Evolutionary conservation across 2,329 filamentous ascomycete genomes (phyloP).

Genomic region (Thielaviopsis cerberus): DNA sequence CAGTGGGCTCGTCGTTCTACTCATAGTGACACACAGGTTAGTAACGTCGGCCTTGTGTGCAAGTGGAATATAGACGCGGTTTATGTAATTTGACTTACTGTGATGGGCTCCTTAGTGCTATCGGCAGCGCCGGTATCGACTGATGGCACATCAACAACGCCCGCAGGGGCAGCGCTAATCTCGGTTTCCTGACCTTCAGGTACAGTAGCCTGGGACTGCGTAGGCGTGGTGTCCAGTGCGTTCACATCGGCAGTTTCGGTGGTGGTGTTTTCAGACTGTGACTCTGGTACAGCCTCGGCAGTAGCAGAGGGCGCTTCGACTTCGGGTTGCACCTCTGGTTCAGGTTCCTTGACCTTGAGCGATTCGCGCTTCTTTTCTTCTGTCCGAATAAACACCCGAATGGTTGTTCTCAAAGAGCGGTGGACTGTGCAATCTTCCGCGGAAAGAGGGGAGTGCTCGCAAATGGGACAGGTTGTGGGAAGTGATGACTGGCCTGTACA

Average conservation of each 20-base stretch:
- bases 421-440: slow-evolving; percentile 73
- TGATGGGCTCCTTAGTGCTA: neutral
- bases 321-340: slow-evolving; percentile 2
- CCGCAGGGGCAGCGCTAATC: neutral
- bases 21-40: neutral
- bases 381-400: slow-evolving; percentile 77
- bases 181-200: neutral
- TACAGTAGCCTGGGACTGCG: neutral
- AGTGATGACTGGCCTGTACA: slow-evolving; percentile 52
- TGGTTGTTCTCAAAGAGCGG: slow-evolving; percentile 78
- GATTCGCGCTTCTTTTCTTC: slow-evolving; percentile 77
- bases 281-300: slow-evolving; percentile 11
- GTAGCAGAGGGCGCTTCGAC: slow-evolving; percentile 13
- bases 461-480: slow-evolving; percentile 70
- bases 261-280: slow-evolving; percentile 1
- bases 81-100: neutral
- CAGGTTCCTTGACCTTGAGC: slow-evolving; percentile 31
- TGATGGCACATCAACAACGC: neutral
- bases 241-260: neutral
- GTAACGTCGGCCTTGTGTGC: too few species aligned
- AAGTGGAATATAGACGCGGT: neutral
- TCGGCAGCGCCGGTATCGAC: neutral
- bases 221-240: neutral
- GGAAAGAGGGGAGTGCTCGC: slow-evolving; percentile 77
- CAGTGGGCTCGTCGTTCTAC: slow-evolving; percentile 10